Evolutionary conservation across 1,284 basidiomycete genomes (phyloP).

Genomic region (Trametes versicolor): DNA sequence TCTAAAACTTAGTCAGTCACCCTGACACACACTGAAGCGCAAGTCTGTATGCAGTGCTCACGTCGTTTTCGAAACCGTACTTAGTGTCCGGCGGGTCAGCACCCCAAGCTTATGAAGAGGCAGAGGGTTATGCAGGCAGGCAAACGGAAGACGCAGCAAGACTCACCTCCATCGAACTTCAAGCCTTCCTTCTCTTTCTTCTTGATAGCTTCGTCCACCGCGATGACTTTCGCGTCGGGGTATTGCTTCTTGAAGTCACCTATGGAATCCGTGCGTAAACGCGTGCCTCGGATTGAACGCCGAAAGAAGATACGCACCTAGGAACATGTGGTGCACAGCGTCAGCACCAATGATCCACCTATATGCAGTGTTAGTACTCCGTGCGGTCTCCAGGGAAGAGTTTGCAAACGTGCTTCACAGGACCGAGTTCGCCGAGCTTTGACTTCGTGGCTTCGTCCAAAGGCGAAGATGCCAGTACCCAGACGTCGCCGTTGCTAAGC

Average conservation of each 20-base stretch:
- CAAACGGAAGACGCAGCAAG: neutral
- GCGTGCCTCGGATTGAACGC: neutral
- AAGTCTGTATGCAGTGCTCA: conserved; percentile 44
- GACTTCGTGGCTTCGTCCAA: conserved; percentile 77
- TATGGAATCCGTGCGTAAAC: conserved; percentile 34
- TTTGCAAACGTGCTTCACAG: conserved; percentile 64
- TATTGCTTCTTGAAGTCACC: conserved; percentile 81
- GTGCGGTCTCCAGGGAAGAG: too few relatives aligned
- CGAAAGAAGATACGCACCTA: conserved; percentile 52
- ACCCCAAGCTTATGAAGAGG: conserved; percentile 56
- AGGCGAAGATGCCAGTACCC: conserved; percentile 89
- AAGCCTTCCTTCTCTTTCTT: conserved; percentile 51
- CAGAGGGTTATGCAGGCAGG: neutral
- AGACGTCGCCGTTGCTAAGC: conserved; percentile 77
- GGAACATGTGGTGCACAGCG: conserved; percentile 71
- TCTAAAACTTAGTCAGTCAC: conserved; percentile 52
- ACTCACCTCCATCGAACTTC: conserved; percentile 69
- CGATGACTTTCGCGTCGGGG: conserved; percentile 80
- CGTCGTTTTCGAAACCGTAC: conserved; percentile 89
- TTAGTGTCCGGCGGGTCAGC: conserved; percentile 66
- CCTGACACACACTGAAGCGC: conserved; percentile 15
- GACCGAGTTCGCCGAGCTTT: conserved; percentile 78
- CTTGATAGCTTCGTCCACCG: conserved; percentile 64
- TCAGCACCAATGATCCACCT: conserved; percentile 78
- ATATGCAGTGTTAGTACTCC: neutral